Evolutionary conservation across 495 filamentous ascomycete genomes (phyloP).

Genomic region (Xylaria curta): DNA sequence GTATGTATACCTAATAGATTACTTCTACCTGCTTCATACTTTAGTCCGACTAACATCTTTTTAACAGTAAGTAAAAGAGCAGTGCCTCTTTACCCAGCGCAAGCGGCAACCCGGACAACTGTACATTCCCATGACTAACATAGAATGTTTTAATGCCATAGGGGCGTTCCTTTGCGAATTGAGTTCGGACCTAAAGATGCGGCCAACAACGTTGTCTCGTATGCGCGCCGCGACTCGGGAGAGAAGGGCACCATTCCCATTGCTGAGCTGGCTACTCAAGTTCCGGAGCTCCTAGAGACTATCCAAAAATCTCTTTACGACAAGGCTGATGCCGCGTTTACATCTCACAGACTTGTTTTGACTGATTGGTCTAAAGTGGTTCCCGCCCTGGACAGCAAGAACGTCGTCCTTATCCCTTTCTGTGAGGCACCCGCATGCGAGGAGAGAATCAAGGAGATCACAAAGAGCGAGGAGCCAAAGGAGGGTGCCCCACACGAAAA

Average conservation of each 20-base stretch:
- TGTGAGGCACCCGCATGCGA: slow-evolving; percentile 84
- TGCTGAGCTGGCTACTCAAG: slow-evolving; percentile 67
- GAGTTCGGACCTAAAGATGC: slow-evolving; percentile 96
- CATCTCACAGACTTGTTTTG: slow-evolving; percentile 77
- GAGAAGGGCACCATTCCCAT: slow-evolving; percentile 78
- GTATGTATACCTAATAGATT: neutral
- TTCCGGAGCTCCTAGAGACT: slow-evolving; percentile 81
- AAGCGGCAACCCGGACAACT: neutral
- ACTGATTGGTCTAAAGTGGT: slow-evolving; percentile 89
- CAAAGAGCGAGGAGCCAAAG: slow-evolving; percentile 67
- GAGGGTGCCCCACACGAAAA: slow-evolving; percentile 72
- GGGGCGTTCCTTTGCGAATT: slow-evolving; percentile 85
- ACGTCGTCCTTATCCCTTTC: slow-evolving; percentile 85
- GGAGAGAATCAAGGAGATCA: slow-evolving; percentile 91
- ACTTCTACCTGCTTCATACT: neutral
- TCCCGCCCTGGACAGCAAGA: slow-evolving; percentile 87
- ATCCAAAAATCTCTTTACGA: slow-evolving; percentile 88
- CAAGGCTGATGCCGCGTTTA: slow-evolving; percentile 78
- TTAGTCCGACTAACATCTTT: neutral
- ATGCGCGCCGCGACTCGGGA: slow-evolving; percentile 86
- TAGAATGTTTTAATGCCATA: neutral
- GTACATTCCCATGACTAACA: neutral
- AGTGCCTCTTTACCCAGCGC: neutral
- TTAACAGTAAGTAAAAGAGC: slow-evolving; percentile 14
- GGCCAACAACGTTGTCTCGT: slow-evolving; percentile 80